Evolutionary conservation across 176 grass and related monocot genomes (phyloP), one percentile per base, ranked within the genome.

Genomic region (Stipa capillata): DNA sequence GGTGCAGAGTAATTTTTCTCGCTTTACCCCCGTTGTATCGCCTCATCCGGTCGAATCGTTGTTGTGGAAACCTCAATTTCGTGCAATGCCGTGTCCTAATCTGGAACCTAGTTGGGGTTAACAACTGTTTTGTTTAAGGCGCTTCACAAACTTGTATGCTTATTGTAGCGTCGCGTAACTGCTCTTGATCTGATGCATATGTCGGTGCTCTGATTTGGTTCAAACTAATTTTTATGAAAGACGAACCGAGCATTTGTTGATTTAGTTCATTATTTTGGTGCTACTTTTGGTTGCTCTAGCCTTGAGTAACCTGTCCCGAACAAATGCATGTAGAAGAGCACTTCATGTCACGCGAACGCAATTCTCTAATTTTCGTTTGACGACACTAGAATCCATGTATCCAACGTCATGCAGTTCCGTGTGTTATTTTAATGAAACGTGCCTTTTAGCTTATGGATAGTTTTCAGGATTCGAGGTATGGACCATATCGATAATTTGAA

Each of bases 1-100:
- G n/a, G n/a, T n/a, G n/a, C n/a, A 0, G 23, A 13, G 67, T 62
- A 28, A 2, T 52, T 12, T 25, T 39, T 20, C 34, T 44, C 3
- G 36, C 37, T n/a, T 16, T n/a, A 2, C 8, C 34, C 52, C 68
- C 32, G 20, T 36, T n/a, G n/a, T n/a, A 5, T 67, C 7, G 25
- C 61, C 36, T 27, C 56, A 8, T 47, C 50, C 27, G 70, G 65
- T 74, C 18, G 45, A 77, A 68, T 87, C 47, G 42, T n/a, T 69
- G 58, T 20, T 8, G 8, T 4, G 45, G 50, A 21, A 58, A 69
- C 75, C 29, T 69, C 47, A 57, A 3, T 62, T 71, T 39, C n/a
- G 40, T 8, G 76, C 23, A 36, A 89, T 63, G 52, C 54, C 1
- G 12, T 15, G 23, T 34, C 44, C n/a, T 56, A 17, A 31, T 67